These are phyloP conservation scores for Tricholoma furcatifolium DNA, from an alignment of 768 basidiomycete species.

Conservation along the genomic window DNA sequence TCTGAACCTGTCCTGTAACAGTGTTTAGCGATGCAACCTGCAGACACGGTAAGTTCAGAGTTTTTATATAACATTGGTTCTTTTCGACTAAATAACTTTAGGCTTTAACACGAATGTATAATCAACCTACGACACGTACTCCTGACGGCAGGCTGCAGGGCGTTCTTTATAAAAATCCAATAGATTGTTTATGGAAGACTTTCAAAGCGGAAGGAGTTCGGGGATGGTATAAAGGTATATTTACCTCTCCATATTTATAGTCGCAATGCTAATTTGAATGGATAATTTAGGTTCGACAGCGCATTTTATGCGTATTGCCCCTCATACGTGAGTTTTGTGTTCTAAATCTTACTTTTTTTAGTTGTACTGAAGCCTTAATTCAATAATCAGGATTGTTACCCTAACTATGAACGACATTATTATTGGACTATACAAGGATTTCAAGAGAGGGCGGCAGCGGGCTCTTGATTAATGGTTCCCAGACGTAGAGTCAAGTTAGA, in stretches of 20 bases:
- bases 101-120: constrained; percentile 94
- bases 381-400: constrained; percentile 82
- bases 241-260: neutral
- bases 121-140: constrained; percentile 78
- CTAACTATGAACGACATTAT: constrained; percentile 86
- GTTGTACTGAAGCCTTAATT: neutral
- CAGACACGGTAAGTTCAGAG: constrained; percentile 61
- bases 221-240: constrained; percentile 93
- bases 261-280: neutral
- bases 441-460: constrained; percentile 26
- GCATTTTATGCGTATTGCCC: constrained; percentile 90
- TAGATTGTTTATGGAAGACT: constrained; percentile 98
- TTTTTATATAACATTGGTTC: constrained; percentile 1
- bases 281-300: constrained; percentile 84
- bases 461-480: constrained; percentile 19
- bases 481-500: neutral
- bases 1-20: constrained; percentile 25
- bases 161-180: constrained; percentile 83
- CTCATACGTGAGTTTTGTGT: constrained; percentile 70
- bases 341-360: neutral
- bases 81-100: constrained; percentile 22
- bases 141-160: constrained; percentile 75
- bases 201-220: constrained; percentile 82
- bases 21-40: constrained; percentile 94
- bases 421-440: constrained; percentile 61